Percentiles rank a stretch among this genome's conserved stretches.
Conservation (phyloP, 192 early-diverging fungal genomes). For the Backusella tuberculispora region DNA sequence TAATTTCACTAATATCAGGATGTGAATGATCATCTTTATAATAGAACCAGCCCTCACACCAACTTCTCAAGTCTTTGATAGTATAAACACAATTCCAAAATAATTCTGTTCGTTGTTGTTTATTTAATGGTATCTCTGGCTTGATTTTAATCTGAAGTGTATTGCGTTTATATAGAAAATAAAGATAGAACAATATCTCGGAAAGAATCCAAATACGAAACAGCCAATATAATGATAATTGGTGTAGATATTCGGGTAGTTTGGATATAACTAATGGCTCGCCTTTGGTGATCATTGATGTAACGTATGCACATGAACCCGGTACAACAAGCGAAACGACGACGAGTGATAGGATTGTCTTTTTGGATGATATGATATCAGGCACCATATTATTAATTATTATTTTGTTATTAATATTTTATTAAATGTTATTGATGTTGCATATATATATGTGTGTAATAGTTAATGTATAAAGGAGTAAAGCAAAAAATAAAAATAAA, state of each 20-base stretch:
- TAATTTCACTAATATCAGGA: conserved; percentile 36
- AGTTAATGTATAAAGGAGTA: neutral
- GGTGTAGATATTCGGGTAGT: neutral
- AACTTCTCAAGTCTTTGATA: conserved; percentile 31
- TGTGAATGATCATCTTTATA: conserved; percentile 21
- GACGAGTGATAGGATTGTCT: neutral
- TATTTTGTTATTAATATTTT: neutral
- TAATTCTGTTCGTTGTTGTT: conserved; percentile 20
- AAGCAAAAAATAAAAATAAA: neutral
- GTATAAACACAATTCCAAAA: conserved; percentile 38
- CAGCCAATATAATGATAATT: neutral
- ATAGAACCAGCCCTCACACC: conserved; percentile 47
- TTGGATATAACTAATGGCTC: conserved; percentile 7
- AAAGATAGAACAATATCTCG: conserved; percentile 41
- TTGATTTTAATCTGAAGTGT: conserved; percentile 23
- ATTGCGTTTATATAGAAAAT: conserved; percentile 29
- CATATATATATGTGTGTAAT: conserved; percentile 3
- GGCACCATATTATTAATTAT: neutral
- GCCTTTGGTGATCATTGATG: conserved; percentile 7
- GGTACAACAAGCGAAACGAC: conserved; percentile 7
- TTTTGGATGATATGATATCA: conserved; percentile 1
- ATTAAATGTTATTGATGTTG: conserved; percentile 2
- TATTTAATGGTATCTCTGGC: conserved; percentile 13
- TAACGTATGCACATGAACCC: neutral
- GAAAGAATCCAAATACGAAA: conserved; percentile 34